Evolutionary conservation across 2,329 filamentous ascomycete species (phyloP).

Genomic region (Conoideocrella luteorostrata): DNA sequence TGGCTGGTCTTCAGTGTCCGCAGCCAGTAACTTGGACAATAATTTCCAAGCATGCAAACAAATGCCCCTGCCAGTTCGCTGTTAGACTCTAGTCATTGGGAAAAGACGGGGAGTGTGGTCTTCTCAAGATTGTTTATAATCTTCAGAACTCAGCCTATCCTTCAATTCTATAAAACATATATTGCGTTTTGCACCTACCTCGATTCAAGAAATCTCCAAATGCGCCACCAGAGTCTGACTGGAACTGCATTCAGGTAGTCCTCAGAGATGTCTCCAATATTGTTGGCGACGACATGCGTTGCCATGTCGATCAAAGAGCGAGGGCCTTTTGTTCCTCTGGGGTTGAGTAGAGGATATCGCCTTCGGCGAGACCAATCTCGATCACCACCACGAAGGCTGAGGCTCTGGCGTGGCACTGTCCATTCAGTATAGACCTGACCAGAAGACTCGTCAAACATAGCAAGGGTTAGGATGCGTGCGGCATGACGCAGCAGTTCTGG

Average conservation of each 20-base stretch:
- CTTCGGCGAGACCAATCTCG: slow-evolving; percentile 30
- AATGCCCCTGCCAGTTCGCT: slow-evolving; percentile 16
- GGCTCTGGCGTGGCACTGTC: slow-evolving; percentile 22
- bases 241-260: slow-evolving; percentile 30
- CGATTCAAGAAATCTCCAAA: slow-evolving; percentile 34
- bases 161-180: neutral
- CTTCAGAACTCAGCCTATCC: neutral
- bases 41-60: slow-evolving; percentile 35
- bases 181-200: slow-evolving; percentile 23
- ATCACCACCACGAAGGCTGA: slow-evolving; percentile 16
- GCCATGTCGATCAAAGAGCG: slow-evolving; percentile 33
- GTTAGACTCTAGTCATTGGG: neutral
- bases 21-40: slow-evolving; percentile 27
- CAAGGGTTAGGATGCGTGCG: neutral
- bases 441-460: slow-evolving; percentile 27
- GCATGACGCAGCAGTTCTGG: too few species aligned
- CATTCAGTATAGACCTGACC: slow-evolving; percentile 34
- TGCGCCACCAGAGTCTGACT: slow-evolving; percentile 24
- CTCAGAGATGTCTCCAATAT: slow-evolving; percentile 28
- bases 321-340: slow-evolving; percentile 24
- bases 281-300: slow-evolving; percentile 29
- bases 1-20: slow-evolving; percentile 25
- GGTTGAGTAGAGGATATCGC: slow-evolving; percentile 20
- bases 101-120: too few species aligned
- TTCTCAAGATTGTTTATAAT: too few species aligned